Conservation (phyloP, 805 yeast species). For the Ogataea angusta region DNA sequence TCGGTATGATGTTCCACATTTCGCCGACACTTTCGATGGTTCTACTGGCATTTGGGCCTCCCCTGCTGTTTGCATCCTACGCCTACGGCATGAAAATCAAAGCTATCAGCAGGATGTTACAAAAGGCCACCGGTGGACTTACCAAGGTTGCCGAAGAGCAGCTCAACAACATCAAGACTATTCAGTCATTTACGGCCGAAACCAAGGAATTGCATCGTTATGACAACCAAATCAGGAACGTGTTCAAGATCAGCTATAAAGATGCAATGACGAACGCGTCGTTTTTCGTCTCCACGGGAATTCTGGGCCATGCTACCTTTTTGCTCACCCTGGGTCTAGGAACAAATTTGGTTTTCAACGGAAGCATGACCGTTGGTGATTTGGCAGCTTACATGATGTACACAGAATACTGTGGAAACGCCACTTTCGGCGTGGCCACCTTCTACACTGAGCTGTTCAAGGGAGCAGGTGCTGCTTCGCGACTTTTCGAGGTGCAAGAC, state of each 20-base stretch:
- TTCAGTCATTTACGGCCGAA: slow-evolving; percentile 90
- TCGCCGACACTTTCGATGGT: slow-evolving; percentile 76
- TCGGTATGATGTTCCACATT: slow-evolving; percentile 87
- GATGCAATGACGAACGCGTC: slow-evolving; percentile 82
- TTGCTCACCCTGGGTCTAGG: slow-evolving; percentile 77
- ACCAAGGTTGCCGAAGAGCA: slow-evolving; percentile 93
- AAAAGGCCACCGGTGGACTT: slow-evolving; percentile 79
- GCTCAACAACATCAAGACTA: slow-evolving; percentile 77
- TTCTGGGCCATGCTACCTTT: slow-evolving; percentile 78
- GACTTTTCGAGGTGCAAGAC: slow-evolving; percentile 85
- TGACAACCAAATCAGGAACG: slow-evolving; percentile 64
- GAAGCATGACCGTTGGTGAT: slow-evolving; percentile 81
- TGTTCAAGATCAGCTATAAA: slow-evolving; percentile 66
- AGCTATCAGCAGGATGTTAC: slow-evolving; percentile 69
- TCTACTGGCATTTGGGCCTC: slow-evolving; percentile 80
- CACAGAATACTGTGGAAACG: slow-evolving; percentile 89
- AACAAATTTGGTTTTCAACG: slow-evolving; percentile 69
- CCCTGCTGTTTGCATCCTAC: slow-evolving; percentile 74
- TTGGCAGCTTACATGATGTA: slow-evolving; percentile 91
- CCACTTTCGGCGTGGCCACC: slow-evolving; percentile 86
- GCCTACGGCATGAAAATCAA: slow-evolving; percentile 81
- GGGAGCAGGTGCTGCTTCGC: slow-evolving; percentile 94
- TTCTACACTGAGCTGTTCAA: slow-evolving; percentile 94
- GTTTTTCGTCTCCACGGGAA: slow-evolving; percentile 76
- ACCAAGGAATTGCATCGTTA: slow-evolving; percentile 71